These are phyloP conservation scores for Akanthomyces uredinophilus DNA, from an alignment of 2,329 filamentous ascomycete genomes.

Conservation along the genomic window DNA sequence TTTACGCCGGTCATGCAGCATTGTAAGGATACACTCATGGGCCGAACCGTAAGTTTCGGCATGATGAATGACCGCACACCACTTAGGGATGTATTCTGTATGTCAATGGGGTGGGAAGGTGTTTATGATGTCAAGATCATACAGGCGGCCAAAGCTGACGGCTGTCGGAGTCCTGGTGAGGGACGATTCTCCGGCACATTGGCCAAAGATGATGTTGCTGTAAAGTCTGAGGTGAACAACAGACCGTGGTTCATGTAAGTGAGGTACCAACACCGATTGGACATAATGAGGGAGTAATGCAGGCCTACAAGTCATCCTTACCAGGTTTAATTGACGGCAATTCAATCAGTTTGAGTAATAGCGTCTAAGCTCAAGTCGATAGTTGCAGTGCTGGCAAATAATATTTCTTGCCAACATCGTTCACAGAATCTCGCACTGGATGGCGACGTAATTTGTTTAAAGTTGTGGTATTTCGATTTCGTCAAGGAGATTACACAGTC, in stretches of 20 bases:
- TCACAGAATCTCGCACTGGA: background rate
- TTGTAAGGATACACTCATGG: conserved; percentile 33
- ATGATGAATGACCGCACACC: conserved; percentile 24
- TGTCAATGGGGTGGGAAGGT: conserved; percentile 33
- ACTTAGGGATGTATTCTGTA: conserved; percentile 28
- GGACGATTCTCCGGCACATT: conserved; percentile 22
- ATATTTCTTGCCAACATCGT: background rate
- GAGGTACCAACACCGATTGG: too few relatives aligned
- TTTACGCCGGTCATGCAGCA: conserved; percentile 30
- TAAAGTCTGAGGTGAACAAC: background rate
- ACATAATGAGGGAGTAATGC: too few relatives aligned
- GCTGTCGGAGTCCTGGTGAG: conserved; percentile 29
- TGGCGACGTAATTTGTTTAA: conserved; percentile 8
- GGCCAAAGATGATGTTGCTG: background rate
- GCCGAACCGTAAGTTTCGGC: conserved; percentile 28
- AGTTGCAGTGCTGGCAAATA: background rate
- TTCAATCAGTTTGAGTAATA: too few relatives aligned
- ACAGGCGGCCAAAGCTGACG: conserved; percentile 32
- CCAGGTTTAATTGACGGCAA: too few relatives aligned
- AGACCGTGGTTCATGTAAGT: too few relatives aligned
- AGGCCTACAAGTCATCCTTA: too few relatives aligned
- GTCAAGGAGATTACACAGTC: conserved; percentile 25
- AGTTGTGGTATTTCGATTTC: conserved; percentile 32
- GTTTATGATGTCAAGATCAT: conserved; percentile 29
- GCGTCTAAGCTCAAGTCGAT: background rate